A percentile compares a stretch with the other conserved stretches of the same genome.
These are phyloP conservation scores for Macrocybe gigantea DNA, from an alignment of 768 basidiomycete genomes.

Conservation along the genomic window DNA sequence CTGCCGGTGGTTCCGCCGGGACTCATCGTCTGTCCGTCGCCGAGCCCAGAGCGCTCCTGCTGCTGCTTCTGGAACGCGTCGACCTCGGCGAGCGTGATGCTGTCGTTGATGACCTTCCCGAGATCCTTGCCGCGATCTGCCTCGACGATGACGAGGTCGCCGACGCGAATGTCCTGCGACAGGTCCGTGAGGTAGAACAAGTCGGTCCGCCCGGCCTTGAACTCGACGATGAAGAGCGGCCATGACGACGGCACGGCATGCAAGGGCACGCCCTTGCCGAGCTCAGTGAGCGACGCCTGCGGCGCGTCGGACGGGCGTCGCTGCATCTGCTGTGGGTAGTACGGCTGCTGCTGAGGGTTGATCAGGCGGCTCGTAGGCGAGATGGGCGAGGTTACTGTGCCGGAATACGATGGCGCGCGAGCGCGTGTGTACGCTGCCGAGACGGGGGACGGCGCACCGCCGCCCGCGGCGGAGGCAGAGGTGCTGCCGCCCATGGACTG, in stretches of 20 bases:
- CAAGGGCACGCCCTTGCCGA: constrained; percentile 88
- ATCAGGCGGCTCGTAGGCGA: constrained; percentile 42
- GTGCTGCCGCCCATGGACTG: constrained; percentile 13
- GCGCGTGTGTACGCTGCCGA: constrained; percentile 30
- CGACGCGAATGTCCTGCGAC: constrained; percentile 59
- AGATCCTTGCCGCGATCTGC: constrained; percentile 93
- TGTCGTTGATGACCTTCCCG: constrained; percentile 88
- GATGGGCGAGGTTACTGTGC: constrained; percentile 45
- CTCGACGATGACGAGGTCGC: constrained; percentile 94
- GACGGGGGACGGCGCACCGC: constrained; percentile 13
- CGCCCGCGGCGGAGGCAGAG: too few relatives aligned
- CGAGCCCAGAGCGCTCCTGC: constrained; percentile 41
- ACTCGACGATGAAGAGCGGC: constrained; percentile 95
- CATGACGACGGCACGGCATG: constrained; percentile 76
- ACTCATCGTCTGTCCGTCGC: constrained; percentile 25
- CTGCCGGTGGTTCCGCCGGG: constrained; percentile 19
- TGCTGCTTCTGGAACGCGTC: constrained; percentile 86
- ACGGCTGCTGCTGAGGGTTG: constrained; percentile 41
- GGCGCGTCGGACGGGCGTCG: constrained; percentile 34
- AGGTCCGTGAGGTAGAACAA: constrained; percentile 84
- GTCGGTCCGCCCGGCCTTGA: constrained; percentile 95
- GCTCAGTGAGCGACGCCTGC: constrained; percentile 38
- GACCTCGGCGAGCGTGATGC: constrained; percentile 84
- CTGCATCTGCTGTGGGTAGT: constrained; percentile 36
- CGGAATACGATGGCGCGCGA: constrained; percentile 35